These are phyloP conservation scores for Ceratopteris richardii DNA, from an alignment of 75 land plant genomes.

Conservation along the genomic window DNA sequence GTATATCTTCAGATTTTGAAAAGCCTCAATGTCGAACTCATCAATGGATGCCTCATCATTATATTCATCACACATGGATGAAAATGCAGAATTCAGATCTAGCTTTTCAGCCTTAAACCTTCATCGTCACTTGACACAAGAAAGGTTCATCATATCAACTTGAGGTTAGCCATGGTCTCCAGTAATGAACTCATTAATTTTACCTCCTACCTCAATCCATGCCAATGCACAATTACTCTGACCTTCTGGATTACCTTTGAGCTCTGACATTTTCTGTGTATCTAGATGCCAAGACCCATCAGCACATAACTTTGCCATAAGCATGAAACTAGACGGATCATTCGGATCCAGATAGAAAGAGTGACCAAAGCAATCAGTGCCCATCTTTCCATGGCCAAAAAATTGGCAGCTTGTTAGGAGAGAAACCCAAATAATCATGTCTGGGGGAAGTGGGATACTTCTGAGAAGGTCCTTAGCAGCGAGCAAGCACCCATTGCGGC, in stretches of 20 bases:
- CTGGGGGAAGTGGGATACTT: not conserved
- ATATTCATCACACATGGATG: too few species aligned
- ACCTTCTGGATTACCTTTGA: not conserved
- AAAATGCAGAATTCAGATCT: too few species aligned
- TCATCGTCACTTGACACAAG: too few species aligned
- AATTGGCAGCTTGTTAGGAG: constrained; percentile 31
- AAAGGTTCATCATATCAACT: too few species aligned
- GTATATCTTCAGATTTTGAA: too few species aligned
- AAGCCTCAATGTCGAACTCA: too few species aligned
- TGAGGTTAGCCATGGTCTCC: too few species aligned
- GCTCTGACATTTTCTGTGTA: not conserved
- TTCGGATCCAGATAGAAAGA: constrained; percentile 34
- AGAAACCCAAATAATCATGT: constrained; percentile 32
- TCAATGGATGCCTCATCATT: too few species aligned
- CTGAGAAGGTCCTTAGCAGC: constrained; percentile 54
- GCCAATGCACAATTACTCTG: not conserved
- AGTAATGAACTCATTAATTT: not conserved
- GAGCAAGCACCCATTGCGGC: constrained; percentile 48
- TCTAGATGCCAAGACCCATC: not conserved
- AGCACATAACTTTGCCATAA: constrained; percentile 16
- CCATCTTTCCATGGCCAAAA: constrained; percentile 24
- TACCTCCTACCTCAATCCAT: not conserved
- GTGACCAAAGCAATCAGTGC: constrained; percentile 15
- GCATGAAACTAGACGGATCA: constrained; percentile 32
- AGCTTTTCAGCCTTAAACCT: too few species aligned